phyloP scores from a whole-genome alignment of 169 alveolate species.

The Plasmodium chabaudi region DNA sequence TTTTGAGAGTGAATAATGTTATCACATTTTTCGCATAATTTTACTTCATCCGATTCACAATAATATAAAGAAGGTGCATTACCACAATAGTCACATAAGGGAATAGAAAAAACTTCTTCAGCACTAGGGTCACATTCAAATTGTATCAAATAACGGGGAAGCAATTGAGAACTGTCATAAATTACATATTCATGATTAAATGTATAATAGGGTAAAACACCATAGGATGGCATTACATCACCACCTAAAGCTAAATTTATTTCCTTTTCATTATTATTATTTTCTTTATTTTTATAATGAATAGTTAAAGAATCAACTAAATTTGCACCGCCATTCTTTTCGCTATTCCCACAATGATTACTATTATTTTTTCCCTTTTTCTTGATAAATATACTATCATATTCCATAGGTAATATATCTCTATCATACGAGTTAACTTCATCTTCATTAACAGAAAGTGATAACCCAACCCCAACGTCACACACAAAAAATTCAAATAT shows the following conservation, averaged over 20 bases:
- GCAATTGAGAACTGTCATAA: conserved; percentile 91
- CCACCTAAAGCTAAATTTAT: conserved; percentile 71
- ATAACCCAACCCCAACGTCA: conserved; percentile 90
- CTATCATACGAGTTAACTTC: conserved; percentile 77
- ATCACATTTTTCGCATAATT: conserved; percentile 90
- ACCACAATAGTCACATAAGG: conserved; percentile 92
- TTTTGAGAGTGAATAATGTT: conserved; percentile 88
- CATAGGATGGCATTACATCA: conserved; percentile 81
- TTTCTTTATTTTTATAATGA: conserved; percentile 13
- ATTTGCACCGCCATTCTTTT: conserved; percentile 13
- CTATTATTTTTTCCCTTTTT: conserved; percentile 37
- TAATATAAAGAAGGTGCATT: conserved; percentile 90
- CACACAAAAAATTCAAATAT: conserved; percentile 90
- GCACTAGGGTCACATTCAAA: conserved; percentile 91
- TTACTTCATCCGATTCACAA: conserved; percentile 92
- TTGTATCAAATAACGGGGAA: conserved; percentile 89
- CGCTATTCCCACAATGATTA: conserved; percentile 68
- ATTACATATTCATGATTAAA: conserved; percentile 89
- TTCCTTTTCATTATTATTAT: conserved; percentile 44
- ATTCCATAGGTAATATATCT: conserved; percentile 83
- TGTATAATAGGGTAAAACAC: conserved; percentile 92
- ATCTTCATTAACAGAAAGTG: conserved; percentile 77
- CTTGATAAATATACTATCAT: conserved; percentile 87
- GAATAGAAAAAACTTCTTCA: conserved; percentile 90
- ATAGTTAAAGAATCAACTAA: conserved; percentile 1